A percentile compares a stretch with the other conserved stretches of the same genome.
Evolutionary conservation across 2,329 filamentous ascomycete genomes (phyloP).

Genomic region (Cercospora canescens): DNA sequence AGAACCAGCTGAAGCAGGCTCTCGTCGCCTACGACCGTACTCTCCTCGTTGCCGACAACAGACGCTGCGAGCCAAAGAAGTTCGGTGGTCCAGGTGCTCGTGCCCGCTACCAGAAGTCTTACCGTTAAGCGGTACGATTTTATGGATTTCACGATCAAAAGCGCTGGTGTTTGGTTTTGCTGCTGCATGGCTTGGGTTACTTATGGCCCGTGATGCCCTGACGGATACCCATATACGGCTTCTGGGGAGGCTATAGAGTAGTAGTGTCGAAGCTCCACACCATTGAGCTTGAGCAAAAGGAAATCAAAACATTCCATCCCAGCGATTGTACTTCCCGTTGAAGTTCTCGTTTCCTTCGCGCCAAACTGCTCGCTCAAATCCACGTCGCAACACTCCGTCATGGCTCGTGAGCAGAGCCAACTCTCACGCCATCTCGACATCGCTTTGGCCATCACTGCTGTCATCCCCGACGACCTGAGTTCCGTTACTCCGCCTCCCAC

Average conservation of each 20-base stretch:
- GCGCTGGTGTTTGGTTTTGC: constrained; percentile 14
- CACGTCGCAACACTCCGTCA: background rate
- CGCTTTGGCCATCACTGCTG: constrained; percentile 23
- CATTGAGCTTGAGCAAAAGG: constrained; percentile 4
- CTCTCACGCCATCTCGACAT: constrained; percentile 9
- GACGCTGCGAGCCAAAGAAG: constrained; percentile 99
- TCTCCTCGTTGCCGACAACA: constrained; percentile 98
- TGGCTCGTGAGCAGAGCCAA: background rate
- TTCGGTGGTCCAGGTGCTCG: constrained; percentile 91
- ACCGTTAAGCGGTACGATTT: constrained; percentile 70
- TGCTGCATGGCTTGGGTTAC: constrained; percentile 14
- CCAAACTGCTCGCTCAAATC: constrained; percentile 22
- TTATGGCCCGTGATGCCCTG: constrained; percentile 6
- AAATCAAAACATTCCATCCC: constrained; percentile 11
- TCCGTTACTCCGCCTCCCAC: constrained; percentile 19
- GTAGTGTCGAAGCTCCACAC: constrained; percentile 8
- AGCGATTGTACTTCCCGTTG: background rate
- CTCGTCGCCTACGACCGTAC: constrained; percentile 95
- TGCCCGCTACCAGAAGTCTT: constrained; percentile 97
- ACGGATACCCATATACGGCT: constrained; percentile 11
- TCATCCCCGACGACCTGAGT: constrained; percentile 18
- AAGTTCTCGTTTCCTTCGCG: background rate
- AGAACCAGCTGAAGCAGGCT: constrained; percentile 98
- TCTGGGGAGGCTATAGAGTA: constrained; percentile 8
- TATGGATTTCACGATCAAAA: constrained; percentile 17